Conservation (phyloP, 805 yeast genomes). For the Candida koratica region DNA sequence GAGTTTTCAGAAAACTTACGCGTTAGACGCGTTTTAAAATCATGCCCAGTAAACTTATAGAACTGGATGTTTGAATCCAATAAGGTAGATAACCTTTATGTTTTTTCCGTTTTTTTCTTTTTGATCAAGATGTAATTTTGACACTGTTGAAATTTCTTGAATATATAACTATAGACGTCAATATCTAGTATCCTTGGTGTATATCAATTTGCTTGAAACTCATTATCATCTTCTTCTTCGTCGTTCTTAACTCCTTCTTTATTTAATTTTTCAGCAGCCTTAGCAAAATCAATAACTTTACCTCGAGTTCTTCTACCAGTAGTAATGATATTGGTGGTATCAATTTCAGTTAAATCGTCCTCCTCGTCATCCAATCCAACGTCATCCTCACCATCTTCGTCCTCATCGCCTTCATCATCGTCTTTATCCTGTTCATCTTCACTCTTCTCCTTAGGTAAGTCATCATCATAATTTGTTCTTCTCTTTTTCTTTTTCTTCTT, state of each 20-base stretch:
- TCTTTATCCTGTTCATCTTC: slow-evolving; percentile 46
- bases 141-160: no score
- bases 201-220: slow-evolving; percentile 12
- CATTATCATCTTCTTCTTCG: slow-evolving; percentile 45
- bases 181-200: no score
- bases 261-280: slow-evolving; percentile 68
- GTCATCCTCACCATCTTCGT: slow-evolving; percentile 46
- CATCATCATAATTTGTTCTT: slow-evolving; percentile 57
- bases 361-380: slow-evolving; percentile 50
- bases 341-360: slow-evolving; percentile 77
- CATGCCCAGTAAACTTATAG: no score
- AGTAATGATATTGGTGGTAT: slow-evolving; percentile 77
- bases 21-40: no score
- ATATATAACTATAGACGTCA: no score
- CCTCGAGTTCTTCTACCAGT: slow-evolving; percentile 89
- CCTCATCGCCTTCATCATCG: slow-evolving; percentile 46
- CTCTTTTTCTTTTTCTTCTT: slow-evolving; percentile 42
- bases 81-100: no score
- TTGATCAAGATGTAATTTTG: no score
- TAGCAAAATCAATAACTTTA: slow-evolving; percentile 75
- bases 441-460: slow-evolving; percentile 44
- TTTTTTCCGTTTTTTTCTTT: no score
- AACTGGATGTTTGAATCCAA: no score
- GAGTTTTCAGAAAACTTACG: no score
- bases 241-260: slow-evolving; percentile 40